Conservation (phyloP, 2,329 filamentous ascomycete species). For the Xylariales sp. region DNA sequence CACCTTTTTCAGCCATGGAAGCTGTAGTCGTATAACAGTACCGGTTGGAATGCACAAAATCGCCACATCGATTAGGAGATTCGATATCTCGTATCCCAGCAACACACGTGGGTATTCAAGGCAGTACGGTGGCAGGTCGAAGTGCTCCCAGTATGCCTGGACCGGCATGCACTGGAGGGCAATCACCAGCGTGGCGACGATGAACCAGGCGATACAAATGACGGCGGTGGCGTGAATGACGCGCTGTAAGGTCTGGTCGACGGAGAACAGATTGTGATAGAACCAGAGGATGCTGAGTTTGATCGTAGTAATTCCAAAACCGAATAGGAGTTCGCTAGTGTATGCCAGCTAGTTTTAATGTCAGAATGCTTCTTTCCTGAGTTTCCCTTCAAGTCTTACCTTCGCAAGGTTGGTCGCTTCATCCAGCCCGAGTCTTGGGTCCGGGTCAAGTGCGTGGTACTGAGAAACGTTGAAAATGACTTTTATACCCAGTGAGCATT, state of each 20-base stretch:
- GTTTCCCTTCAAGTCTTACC: background rate
- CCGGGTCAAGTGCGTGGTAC: conserved; percentile 10
- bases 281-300: conserved; percentile 35
- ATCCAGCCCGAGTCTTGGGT: background rate
- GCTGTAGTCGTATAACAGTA: conserved; percentile 18
- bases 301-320: conserved; percentile 23
- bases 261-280: conserved; percentile 25
- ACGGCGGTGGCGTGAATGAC: conserved; percentile 5
- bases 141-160: conserved; percentile 27
- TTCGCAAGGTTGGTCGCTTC: conserved; percentile 21
- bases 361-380: background rate
- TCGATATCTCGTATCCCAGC: conserved; percentile 32
- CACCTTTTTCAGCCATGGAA: conserved; percentile 24
- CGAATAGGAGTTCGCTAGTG: conserved; percentile 25
- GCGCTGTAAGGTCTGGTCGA: conserved; percentile 1
- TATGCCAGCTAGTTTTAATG: conserved; percentile 1
- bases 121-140: conserved; percentile 19
- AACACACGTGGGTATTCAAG: conserved; percentile 20
- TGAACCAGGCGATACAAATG: conserved; percentile 27
- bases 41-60: conserved; percentile 32
- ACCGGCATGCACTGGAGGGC: conserved; percentile 25
- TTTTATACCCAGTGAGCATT: conserved; percentile 1
- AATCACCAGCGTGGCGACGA: conserved; percentile 19
- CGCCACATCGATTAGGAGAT: conserved; percentile 34
- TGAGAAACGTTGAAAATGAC: conserved; percentile 24